These are phyloP conservation scores for Trichoderma sp. DNA, from an alignment of 2,329 filamentous ascomycete genomes.

Conservation along the genomic window DNA sequence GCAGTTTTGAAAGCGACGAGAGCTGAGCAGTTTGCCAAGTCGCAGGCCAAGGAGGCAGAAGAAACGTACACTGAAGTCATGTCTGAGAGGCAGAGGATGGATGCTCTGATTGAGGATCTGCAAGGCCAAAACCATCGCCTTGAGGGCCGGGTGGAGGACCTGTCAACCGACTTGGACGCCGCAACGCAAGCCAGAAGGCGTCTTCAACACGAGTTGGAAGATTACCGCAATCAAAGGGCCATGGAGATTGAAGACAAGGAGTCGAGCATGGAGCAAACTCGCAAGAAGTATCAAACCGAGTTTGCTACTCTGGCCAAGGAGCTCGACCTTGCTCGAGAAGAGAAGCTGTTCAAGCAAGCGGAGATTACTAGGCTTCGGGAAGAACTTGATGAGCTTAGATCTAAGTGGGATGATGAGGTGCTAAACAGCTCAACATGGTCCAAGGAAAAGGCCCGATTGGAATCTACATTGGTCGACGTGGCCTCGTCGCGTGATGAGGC, in stretches of 20 bases:
- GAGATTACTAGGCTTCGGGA: slow-evolving; percentile 89
- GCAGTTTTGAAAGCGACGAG: slow-evolving; percentile 87
- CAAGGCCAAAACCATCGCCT: slow-evolving; percentile 85
- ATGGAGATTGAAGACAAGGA: slow-evolving; percentile 98
- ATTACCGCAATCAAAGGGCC: slow-evolving; percentile 90
- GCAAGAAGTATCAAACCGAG: slow-evolving; percentile 95
- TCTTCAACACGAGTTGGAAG: slow-evolving; percentile 93
- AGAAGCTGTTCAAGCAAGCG: slow-evolving; percentile 77
- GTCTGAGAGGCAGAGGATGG: slow-evolving; percentile 88
- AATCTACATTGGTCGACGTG: slow-evolving; percentile 84
- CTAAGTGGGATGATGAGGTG: slow-evolving; percentile 97
- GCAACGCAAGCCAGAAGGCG: slow-evolving; percentile 88
- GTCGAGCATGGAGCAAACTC: slow-evolving; percentile 90
- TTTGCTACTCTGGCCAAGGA: slow-evolving; percentile 87
- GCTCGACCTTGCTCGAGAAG: slow-evolving; percentile 88
- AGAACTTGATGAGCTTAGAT: slow-evolving; percentile 89
- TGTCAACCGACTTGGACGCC: slow-evolving; percentile 83
- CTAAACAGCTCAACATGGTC: slow-evolving; percentile 97
- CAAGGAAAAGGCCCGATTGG: slow-evolving; percentile 91
- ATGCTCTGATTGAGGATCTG: slow-evolving; percentile 80
- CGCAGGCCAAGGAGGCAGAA: slow-evolving; percentile 85
- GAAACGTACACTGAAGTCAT: slow-evolving; percentile 87
- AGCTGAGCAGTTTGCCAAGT: slow-evolving; percentile 90
- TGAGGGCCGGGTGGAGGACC: slow-evolving; percentile 87
- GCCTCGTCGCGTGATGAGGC: slow-evolving; percentile 92